A percentile compares a stretch with the other conserved stretches of the same genome.
These are phyloP conservation scores for Mycena kentingensis DNA, from an alignment of 768 basidiomycete species.

Conservation along the genomic window DNA sequence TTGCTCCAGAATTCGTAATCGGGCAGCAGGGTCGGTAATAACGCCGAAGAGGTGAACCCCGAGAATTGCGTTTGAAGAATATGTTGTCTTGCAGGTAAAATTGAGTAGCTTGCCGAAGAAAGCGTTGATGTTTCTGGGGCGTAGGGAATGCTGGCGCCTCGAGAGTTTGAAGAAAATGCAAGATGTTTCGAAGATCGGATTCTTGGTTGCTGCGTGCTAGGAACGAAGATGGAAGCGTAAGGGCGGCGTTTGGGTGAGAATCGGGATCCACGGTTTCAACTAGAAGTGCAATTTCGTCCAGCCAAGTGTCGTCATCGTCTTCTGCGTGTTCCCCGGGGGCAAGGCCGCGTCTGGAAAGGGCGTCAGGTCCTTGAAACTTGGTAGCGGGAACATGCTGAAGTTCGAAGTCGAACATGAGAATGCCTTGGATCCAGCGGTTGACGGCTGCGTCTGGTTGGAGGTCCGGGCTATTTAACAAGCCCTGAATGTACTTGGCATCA, in stretches of 20 bases:
- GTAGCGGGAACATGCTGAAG: constrained; percentile 39
- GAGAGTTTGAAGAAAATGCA: constrained; percentile 16
- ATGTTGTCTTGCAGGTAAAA: constrained; percentile 12
- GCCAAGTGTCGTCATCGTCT: constrained; percentile 24
- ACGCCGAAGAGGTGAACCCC: background rate
- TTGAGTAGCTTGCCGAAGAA: constrained; percentile 8
- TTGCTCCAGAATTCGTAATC: constrained; percentile 1
- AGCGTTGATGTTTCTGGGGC: background rate
- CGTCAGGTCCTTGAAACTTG: constrained; percentile 39
- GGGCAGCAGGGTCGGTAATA: constrained; percentile 10
- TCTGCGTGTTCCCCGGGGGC: constrained; percentile 24
- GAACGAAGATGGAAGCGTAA: background rate
- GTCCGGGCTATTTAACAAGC: constrained; percentile 44
- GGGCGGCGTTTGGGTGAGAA: background rate
- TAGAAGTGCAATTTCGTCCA: background rate
- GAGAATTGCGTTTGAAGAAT: constrained; percentile 8
- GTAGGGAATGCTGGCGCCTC: constrained; percentile 4
- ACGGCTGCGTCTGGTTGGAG: too few species aligned
- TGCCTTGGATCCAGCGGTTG: constrained; percentile 45
- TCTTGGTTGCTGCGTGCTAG: background rate
- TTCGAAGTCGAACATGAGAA: constrained; percentile 38
- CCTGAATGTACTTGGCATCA: constrained; percentile 41
- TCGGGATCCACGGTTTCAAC: background rate
- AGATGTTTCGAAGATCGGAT: constrained; percentile 2
- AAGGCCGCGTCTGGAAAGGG: constrained; percentile 30